Base-by-base conservation (phyloP, 2,329 filamentous ascomycete genomes). In the Byssoonygena ceratinophila region DNA sequence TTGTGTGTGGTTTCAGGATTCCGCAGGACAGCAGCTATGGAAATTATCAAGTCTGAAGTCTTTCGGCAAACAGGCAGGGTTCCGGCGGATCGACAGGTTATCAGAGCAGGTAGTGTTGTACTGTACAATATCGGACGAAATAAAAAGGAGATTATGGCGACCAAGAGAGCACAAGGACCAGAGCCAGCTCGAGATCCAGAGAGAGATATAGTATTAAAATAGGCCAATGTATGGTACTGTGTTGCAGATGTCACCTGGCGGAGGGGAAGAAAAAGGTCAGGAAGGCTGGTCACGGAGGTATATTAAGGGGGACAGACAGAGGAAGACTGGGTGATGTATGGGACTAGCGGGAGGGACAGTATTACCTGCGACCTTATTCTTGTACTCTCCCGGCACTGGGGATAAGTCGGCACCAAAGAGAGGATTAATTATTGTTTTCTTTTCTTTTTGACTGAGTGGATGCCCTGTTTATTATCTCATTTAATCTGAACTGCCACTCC, bases 141-240 rank as follows among this genome's bases (percentile, higher is more conserved):
- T 6, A 43, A 20, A 48, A 29, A 29, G 27, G 37, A 50, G 25
- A 41, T 40, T 45, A 45, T 9, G 27, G 43, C 5, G 27, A 32
- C 27, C 32, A 43, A 43, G 18, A 39, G 45, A 43, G 36, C 16
- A 23, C 25, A 41, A 25, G 46, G 36, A 64, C 59, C 60, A 63
- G 60, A 60, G 57, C 62, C 64, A 64, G 66, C 62, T 62, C 60
- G 61, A 57, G 39, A 58, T 55, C 55, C 22, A 51, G 39, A 40
- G n/a, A 32, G 45, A 46, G 8, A 39, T 46, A 46, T 46, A 46
- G 5, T 45, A 53, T 40, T 16, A n/a, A 29, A 46, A 39, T 16
- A 20, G 5, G 11, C 4, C 20, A 25, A 29, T 37, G n/a, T 18
- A 32, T 22, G 37, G 37, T 11, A 34, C 18, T 32, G 47, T 25